Base-by-base conservation (phyloP, 2,329 filamentous ascomycete genomes). In the Trichoderma sp. region DNA sequence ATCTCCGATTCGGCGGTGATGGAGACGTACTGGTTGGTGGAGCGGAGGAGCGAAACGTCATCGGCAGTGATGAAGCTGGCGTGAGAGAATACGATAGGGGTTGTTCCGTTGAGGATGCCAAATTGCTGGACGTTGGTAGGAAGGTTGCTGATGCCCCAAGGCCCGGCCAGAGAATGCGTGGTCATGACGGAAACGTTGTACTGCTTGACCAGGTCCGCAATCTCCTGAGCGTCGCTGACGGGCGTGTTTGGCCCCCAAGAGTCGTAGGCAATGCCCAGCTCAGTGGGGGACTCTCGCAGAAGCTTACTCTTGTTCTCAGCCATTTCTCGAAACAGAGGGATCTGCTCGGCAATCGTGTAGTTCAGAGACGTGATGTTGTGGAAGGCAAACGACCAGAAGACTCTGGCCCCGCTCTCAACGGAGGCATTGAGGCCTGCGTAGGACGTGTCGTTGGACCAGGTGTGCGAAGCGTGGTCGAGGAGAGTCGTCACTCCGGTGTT, bases 1-100 rank as follows among this genome's bases (percentile, higher is more conserved):
- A 85, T 81, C 69, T 87, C 85, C 0, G 82, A 84, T 69, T 88
- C 85, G 1, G 84, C 83, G 0, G 85, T 87, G 65, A 83, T 83
- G 59, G 83, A 83, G 48, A 87, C 73, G 73, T 82, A 82, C 58
- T 85, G 80, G 72, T 86, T 82, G 2, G 78, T 78, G 0, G 72
- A 66, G 12, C 82, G 81, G 0, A 87, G 77, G 0, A 84, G 74
- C 1, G 72, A 61, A 0, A 75, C 74, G 15, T 81, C 79, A 0
- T 67, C 64, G 0, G 76, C 70, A 0, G 79, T 79, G 19, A 85
- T 71, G 72, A 77, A 82, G 15, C 74, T 76, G 0, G 76, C 82
- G 68, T 86, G 85, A 0, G 82, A 82, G 71, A 86, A 81, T 60
- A 87, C 75, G 78, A 73, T 1, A 70, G 70, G 60, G 76, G 57